Evolutionary conservation across 2,329 filamentous ascomycete genomes (phyloP), one percentile per base, ranked within the genome.

Genomic region (Aureobasidium sp.): DNA sequence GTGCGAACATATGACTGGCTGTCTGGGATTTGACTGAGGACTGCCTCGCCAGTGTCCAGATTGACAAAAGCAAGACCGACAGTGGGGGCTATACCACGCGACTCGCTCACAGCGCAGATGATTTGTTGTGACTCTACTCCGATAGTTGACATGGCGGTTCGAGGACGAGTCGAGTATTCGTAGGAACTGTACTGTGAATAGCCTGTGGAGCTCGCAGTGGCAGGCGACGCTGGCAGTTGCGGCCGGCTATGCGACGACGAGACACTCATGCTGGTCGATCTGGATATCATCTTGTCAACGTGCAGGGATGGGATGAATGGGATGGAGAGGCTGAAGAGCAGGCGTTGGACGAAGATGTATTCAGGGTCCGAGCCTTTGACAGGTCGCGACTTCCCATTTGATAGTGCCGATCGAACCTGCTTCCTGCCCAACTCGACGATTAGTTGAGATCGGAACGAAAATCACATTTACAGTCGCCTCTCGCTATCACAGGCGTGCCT

Each of bases 1-100:
- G 91, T 95, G 69, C 86, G 87, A 61, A 91, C 86, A 70, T 95
- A 97, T 35, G 91, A 95, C 70, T 96, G 91, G 60, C 87, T 95
- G 72, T 97, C 93, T 69, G 88, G 91, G 64, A 97, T 93, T 69
- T 96, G 90, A 69, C 90, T 95, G 40, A 97, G 80, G 29, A 91
- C 84, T 17, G 85, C 89, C 73, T 96, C 90, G 40, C 88, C 89
- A 2, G 89, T 92, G 43, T 89, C 86, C 3, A 95, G 79, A 68
- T 97, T 95, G 69, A 96, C 79, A 69, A 96, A 92, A 2, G 90
- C 89, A 42, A 96, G 78, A 0, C 93, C 92, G 1, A 97, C 86
- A 0, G 86, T 88, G 0, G 91, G 90, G 23, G 89, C 86, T 4
- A 96, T 83, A 5, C 90, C 90, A n/a, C 92, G 87, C 45, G 89